A percentile compares a stretch with the other conserved stretches of the same genome.
Evolutionary conservation across 257 asterid species (phyloP).

Genomic region (Penstemon barbatus): DNA sequence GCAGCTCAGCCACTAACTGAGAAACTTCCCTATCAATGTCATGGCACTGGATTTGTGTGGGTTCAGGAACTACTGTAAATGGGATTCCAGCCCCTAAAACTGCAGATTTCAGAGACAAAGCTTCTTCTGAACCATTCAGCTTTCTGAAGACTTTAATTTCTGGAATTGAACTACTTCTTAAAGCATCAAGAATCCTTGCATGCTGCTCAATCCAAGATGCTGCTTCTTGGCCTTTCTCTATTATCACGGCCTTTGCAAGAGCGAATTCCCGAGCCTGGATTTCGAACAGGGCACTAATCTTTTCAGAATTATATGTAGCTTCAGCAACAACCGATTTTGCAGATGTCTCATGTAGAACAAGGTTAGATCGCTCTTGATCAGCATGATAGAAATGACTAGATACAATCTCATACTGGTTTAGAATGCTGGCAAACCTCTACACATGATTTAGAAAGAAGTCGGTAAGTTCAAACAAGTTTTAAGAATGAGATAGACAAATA

Average conservation of each 20-base stretch:
- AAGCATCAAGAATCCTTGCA: constrained; percentile 83
- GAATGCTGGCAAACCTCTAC: constrained; percentile 68
- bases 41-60: constrained; percentile 87
- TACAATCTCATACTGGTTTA: constrained; percentile 79
- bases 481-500: constrained; percentile 26
- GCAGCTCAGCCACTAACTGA: constrained; percentile 69
- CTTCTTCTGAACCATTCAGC: constrained; percentile 69
- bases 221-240: constrained; percentile 88
- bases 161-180: constrained; percentile 79
- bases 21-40: constrained; percentile 93
- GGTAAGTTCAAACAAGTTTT: constrained; percentile 23
- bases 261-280: constrained; percentile 76
- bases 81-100: constrained; percentile 92
- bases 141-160: constrained; percentile 54
- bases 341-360: constrained; percentile 74
- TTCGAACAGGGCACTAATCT: constrained; percentile 63
- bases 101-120: constrained; percentile 78
- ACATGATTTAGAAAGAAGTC: constrained; percentile 37
- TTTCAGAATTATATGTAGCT: constrained; percentile 71
- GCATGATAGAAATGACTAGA: constrained; percentile 68
- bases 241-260: constrained; percentile 69
- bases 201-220: constrained; percentile 95
- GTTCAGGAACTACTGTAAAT: constrained; percentile 93
- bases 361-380: constrained; percentile 81
- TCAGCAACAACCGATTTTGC: constrained; percentile 77